A percentile compares a stretch with the other conserved stretches of the same genome.
Evolutionary conservation across 2,329 filamentous ascomycete species (phyloP).

Genomic region (Colletotrichum musae): DNA sequence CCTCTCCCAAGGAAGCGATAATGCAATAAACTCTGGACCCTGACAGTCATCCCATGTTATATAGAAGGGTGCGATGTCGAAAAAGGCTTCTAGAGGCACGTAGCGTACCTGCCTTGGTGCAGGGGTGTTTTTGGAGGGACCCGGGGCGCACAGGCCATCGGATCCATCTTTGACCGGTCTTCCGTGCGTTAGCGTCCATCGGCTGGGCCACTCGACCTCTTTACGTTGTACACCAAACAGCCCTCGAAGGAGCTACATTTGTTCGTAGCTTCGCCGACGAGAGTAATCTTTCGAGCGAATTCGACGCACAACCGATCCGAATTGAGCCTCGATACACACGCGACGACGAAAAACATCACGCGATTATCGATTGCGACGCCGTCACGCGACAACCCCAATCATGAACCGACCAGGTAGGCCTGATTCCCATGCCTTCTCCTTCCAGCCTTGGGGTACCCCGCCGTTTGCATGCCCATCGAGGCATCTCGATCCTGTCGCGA

Average conservation of each 20-base stretch:
- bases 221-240: slow-evolving; percentile 36
- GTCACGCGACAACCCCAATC: slow-evolving; percentile 47
- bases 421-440: slow-evolving; percentile 41
- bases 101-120: slow-evolving; percentile 23
- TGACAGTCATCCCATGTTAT: slow-evolving; percentile 35
- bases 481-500: slow-evolving; percentile 21
- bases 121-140: slow-evolving; percentile 37
- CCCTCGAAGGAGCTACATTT: slow-evolving; percentile 36
- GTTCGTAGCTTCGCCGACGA: slow-evolving; percentile 32
- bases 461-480: slow-evolving; percentile 38
- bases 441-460: slow-evolving; percentile 37
- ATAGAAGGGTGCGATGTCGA: slow-evolving; percentile 32
- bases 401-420: slow-evolving; percentile 75
- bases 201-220: slow-evolving; percentile 31
- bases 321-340: slow-evolving; percentile 28
- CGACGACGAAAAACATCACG: slow-evolving; percentile 40
- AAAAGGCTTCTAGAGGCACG: slow-evolving; percentile 27
- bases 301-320: slow-evolving; percentile 39
- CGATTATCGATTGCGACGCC: slow-evolving; percentile 27
- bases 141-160: slow-evolving; percentile 39
- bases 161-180: slow-evolving; percentile 42
- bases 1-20: not conserved
- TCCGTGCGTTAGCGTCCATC: slow-evolving; percentile 40
- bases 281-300: slow-evolving; percentile 32
- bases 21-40: slow-evolving; percentile 20